A percentile compares a stretch with the other conserved stretches of the same genome.
These are phyloP conservation scores for Chara braunii DNA, from an alignment of 139 green algal genomes.

Conservation along the genomic window DNA sequence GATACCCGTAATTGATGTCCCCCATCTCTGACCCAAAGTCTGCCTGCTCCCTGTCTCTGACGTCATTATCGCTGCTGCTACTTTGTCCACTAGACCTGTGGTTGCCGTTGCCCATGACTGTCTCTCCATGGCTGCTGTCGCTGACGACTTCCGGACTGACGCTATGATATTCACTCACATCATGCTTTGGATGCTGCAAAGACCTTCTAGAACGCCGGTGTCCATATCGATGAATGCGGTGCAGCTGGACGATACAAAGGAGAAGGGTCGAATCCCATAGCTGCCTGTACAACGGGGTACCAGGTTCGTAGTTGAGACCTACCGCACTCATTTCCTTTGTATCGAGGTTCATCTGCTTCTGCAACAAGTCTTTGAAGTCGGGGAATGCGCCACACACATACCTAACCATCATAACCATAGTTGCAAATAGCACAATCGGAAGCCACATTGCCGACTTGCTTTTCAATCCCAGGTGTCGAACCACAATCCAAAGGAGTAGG, in stretches of 20 bases:
- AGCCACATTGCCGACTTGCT: not conserved
- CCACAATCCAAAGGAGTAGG: conserved; percentile 3
- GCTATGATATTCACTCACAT: not conserved
- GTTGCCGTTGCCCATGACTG: too few relatives aligned
- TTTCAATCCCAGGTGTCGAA: not conserved
- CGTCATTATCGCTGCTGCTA: not conserved
- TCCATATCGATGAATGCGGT: not conserved
- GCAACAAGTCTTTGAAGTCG: not conserved
- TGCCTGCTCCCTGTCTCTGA: not conserved
- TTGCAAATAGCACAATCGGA: not conserved
- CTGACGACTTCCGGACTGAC: not conserved
- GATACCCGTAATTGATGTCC: not conserved
- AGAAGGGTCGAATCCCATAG: not conserved
- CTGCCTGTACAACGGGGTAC: not conserved
- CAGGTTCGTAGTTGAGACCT: not conserved
- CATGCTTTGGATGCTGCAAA: not conserved
- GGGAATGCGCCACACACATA: conserved; percentile 12
- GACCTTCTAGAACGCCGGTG: not conserved
- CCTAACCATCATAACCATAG: not conserved
- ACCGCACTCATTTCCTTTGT: not conserved
- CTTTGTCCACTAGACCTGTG: too few relatives aligned
- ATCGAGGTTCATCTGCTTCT: not conserved
- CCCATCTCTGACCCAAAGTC: not conserved
- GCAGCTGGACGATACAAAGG: not conserved
- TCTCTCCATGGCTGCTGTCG: too few relatives aligned